Evolutionary conservation across 192 early-diverging fungal species (phyloP).

Genomic region (Podila minutissima): DNA sequence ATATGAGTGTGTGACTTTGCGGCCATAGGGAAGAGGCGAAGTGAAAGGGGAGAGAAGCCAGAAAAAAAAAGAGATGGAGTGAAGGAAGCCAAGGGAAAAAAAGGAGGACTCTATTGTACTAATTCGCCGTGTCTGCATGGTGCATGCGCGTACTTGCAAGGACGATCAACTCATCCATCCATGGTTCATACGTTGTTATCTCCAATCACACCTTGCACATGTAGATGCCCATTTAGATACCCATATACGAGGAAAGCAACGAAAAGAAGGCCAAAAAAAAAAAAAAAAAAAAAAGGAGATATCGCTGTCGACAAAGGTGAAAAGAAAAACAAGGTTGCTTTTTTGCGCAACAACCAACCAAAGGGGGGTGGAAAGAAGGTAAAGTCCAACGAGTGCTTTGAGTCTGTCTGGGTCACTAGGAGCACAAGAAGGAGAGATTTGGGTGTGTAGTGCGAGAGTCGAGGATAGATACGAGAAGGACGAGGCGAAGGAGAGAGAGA

Average conservation of each 20-base stretch:
- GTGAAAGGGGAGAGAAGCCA: background rate
- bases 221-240: no score
- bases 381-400: background rate
- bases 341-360: background rate
- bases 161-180: background rate
- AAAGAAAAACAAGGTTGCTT: background rate
- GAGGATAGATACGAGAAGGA: no score
- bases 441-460: background rate
- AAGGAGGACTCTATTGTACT: background rate
- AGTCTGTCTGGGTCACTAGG: background rate
- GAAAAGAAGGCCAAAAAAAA: background rate
- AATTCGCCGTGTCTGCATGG: no score
- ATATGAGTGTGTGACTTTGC: background rate
- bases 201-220: no score
- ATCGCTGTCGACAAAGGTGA: background rate
- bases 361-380: background rate
- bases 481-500: no score
- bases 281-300: background rate
- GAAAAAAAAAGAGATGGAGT: background rate
- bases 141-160: background rate
- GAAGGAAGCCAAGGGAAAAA: background rate
- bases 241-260: no score
- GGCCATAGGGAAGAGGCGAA: background rate
- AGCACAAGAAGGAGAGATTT: background rate
- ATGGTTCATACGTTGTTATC: no score